Evolutionary conservation across 2,329 filamentous ascomycete species (phyloP).

Genomic region (Chaetomium sp.): DNA sequence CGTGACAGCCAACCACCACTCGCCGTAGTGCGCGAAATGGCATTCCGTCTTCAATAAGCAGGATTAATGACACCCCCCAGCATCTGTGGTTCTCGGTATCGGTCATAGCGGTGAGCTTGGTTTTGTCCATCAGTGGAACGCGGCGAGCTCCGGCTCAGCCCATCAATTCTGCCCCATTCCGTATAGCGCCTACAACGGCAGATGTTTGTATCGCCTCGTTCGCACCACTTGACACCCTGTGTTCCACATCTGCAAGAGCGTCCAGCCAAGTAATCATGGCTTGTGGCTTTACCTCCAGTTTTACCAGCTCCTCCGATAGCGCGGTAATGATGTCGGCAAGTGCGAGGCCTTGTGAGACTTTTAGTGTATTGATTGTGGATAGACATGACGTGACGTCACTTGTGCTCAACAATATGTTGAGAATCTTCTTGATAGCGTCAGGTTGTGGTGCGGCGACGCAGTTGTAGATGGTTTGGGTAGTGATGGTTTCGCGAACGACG

Average conservation of each 20-base stretch:
- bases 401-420: slow-evolving; percentile 75
- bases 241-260: slow-evolving; percentile 87
- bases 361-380: slow-evolving; percentile 80
- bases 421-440: slow-evolving; percentile 76
- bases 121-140: too few species aligned
- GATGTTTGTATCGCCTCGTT: slow-evolving; percentile 88
- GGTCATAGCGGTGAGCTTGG: too few species aligned
- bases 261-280: slow-evolving; percentile 90
- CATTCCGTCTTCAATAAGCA: too few species aligned
- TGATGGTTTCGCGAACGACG: slow-evolving; percentile 68
- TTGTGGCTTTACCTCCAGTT: slow-evolving; percentile 76
- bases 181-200: slow-evolving; percentile 80
- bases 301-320: slow-evolving; percentile 72
- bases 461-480: slow-evolving; percentile 92
- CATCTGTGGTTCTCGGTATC: too few species aligned
- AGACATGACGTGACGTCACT: slow-evolving; percentile 86
- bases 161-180: slow-evolving; percentile 75
- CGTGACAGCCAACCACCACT: too few species aligned
- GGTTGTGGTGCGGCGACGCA: slow-evolving; percentile 95
- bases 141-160: slow-evolving; percentile 11
- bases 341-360: slow-evolving; percentile 77
- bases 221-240: slow-evolving; percentile 78
- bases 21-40: too few species aligned
- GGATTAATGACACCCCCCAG: too few species aligned
- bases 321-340: slow-evolving; percentile 90